Conservation (phyloP, 345 rosid genomes). For the Adansonia digitata region DNA sequence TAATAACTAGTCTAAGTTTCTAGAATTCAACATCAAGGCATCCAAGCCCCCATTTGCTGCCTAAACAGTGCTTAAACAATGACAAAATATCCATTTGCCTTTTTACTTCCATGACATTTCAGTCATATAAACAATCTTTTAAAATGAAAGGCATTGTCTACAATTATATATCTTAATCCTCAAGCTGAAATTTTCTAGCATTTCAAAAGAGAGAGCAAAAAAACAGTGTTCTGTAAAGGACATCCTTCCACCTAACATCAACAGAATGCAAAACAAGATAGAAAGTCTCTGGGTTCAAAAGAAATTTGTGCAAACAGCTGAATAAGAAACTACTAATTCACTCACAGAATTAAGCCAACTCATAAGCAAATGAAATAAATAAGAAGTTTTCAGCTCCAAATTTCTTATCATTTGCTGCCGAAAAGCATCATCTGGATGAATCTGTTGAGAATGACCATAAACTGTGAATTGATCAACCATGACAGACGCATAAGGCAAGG, state of each 20-base stretch:
- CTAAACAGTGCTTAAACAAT: background rate
- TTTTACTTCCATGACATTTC: background rate
- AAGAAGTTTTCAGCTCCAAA: constrained; percentile 60
- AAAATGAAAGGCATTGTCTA: background rate
- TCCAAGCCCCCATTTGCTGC: background rate
- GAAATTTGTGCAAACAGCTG: background rate
- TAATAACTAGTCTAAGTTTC: background rate
- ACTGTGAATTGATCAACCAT: constrained; percentile 6
- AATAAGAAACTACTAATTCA: background rate
- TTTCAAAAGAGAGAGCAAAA: background rate
- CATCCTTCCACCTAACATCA: background rate
- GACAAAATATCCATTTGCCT: background rate
- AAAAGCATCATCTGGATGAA: constrained; percentile 93
- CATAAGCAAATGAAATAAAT: background rate
- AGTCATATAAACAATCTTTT: background rate
- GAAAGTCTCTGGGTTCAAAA: background rate
- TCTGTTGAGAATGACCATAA: constrained; percentile 43
- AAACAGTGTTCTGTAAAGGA: background rate
- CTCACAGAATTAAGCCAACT: background rate
- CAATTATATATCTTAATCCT: background rate
- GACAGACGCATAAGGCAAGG: background rate
- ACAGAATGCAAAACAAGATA: background rate
- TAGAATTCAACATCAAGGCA: background rate
- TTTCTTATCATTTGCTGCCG: constrained; percentile 92
- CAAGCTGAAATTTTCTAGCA: background rate